Base-by-base conservation (phyloP, 306 rosid genomes). In the Cucumis cinereus region DNA sequence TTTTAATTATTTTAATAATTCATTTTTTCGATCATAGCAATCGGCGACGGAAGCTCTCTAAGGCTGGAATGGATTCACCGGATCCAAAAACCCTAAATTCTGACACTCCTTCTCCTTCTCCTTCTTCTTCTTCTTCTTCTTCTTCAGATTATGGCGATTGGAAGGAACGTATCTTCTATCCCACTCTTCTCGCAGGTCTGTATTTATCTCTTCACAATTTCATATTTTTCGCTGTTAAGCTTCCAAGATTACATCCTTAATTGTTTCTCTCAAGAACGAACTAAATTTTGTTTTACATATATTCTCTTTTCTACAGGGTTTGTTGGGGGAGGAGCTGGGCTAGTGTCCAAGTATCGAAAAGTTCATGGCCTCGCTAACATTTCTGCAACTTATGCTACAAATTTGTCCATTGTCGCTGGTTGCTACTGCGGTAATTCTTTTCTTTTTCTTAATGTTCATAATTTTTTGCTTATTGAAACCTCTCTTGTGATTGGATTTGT, bases 321-420 rank as follows among this genome's bases (percentile, higher is more conserved):
- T 86, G 76, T 84, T 67, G 98, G 98, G 73, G 91, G 90, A 78
- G 98, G 96, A 89, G 80, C 79, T 77, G 98, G 97, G 22, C 77
- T 89, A 75, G 36, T 88, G 14, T 91, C 98, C 30, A 90, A 89
- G 85, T 89, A 94, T 84, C 83, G 96, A 33, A 90, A 82, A 82
- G 79, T 79, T 35, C 90, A 86, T 13, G 96, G 98, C 41, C 89
- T 89, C 56, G 85, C 90, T 8, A 82, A 81, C 13, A 85, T 84
- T 76, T 81, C 82, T 58, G 86, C 91, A n/a, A 89, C 85, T 70
- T 92, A 92, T 74, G 96, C 99, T 22, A 69, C 92, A 3, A 94
- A 94, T 72, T 87, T 90, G 36, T 83, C 95, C 81, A 81, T 94
- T 55, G 88, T 92, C 24, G 82, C 93, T 1, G 92, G 88, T 54